Conservation (phyloP, 2,329 filamentous ascomycete genomes). For the Zasmidium cellare region DNA sequence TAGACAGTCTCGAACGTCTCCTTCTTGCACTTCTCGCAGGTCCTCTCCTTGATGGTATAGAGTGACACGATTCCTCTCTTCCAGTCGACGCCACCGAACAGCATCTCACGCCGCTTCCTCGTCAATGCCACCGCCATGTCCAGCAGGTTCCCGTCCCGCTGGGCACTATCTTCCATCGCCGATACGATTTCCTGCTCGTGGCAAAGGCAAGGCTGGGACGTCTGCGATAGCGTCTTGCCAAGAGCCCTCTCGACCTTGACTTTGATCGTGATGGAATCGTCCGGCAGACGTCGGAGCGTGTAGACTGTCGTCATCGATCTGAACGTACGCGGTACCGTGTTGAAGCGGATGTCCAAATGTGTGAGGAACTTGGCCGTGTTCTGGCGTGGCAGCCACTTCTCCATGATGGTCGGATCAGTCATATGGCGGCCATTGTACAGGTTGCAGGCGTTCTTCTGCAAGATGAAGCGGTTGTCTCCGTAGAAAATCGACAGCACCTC, state of each 20-base stretch:
- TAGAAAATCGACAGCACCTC: conserved; percentile 25
- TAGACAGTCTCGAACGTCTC: conserved; percentile 17
- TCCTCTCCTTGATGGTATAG: not conserved
- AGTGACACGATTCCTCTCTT: not conserved
- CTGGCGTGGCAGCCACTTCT: conserved; percentile 16
- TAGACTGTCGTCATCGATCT: conserved; percentile 11
- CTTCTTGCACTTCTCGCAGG: conserved; percentile 15
- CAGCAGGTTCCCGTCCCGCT: conserved; percentile 9
- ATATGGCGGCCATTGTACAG: conserved; percentile 15
- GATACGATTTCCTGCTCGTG: conserved; percentile 7
- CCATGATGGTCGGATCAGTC: conserved; percentile 12
- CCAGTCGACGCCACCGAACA: conserved; percentile 7
- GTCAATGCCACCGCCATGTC: conserved; percentile 12
- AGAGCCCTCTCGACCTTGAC: conserved; percentile 12
- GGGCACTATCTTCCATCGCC: conserved; percentile 3
- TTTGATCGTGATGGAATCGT: conserved; percentile 9
- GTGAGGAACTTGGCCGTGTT: conserved; percentile 14
- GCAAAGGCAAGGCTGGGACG: conserved; percentile 12
- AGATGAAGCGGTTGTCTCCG: conserved; percentile 18
- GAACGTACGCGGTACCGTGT: conserved; percentile 2
- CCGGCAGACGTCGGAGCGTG: conserved; percentile 6
- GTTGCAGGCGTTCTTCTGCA: conserved; percentile 18
- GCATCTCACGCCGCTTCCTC: conserved; percentile 8
- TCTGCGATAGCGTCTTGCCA: conserved; percentile 9
- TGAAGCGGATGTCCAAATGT: conserved; percentile 13